Conservation (phyloP, 1,284 basidiomycete species). For the Microbotryomycetes sp. region DNA sequence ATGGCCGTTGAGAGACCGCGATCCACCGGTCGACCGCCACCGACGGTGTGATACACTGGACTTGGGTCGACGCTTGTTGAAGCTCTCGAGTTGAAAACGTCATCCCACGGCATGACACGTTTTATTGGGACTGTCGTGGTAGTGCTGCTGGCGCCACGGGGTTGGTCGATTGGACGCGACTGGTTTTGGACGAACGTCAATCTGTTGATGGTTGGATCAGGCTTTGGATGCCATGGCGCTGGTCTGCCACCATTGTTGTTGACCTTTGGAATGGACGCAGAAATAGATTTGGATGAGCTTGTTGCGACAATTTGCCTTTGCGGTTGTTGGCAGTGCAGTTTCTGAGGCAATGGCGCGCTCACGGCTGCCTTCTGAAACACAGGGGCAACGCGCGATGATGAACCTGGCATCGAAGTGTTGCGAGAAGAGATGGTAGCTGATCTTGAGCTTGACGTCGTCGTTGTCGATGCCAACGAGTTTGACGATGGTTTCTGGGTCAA, state of each 20-base stretch:
- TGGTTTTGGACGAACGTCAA: neutral
- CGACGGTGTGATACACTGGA: slow-evolving; percentile 14
- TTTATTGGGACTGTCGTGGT: slow-evolving; percentile 3
- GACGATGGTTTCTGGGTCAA: neutral
- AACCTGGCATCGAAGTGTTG: neutral
- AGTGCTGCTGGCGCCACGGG: neutral
- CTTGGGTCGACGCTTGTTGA: neutral
- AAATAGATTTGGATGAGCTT: neutral
- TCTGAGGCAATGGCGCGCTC: slow-evolving; percentile 1
- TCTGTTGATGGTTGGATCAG: no score
- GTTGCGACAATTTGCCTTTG: no score
- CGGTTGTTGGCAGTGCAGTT: neutral
- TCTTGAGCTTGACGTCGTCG: neutral
- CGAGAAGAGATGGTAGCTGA: neutral
- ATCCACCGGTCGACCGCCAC: neutral
- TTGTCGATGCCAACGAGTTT: neutral
- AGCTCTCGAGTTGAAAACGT: slow-evolving; percentile 2
- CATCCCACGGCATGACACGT: slow-evolving; percentile 25
- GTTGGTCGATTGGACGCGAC: neutral
- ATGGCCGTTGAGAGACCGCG: neutral
- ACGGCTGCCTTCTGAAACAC: slow-evolving; percentile 2
- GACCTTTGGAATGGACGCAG: slow-evolving; percentile 4
- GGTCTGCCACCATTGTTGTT: no score
- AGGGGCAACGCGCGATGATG: neutral
- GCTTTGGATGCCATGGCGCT: no score